Evolutionary conservation across 2,329 filamentous ascomycete genomes (phyloP), one percentile per base, ranked within the genome.

Genomic region (Aaosphaeria arxii): DNA sequence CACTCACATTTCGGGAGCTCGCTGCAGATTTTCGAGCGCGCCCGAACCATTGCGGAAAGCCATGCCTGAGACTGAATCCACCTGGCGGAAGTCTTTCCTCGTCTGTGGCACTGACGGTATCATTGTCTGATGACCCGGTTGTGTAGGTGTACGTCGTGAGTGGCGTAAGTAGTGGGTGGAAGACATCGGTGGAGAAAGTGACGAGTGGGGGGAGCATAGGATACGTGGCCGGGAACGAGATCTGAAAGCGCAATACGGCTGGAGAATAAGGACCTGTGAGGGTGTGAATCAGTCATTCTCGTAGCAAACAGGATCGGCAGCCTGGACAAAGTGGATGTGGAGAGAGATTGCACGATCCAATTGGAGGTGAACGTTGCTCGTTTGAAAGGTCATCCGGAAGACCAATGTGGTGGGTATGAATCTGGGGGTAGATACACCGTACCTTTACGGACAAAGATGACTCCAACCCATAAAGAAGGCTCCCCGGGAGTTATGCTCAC

Each of bases 81-180:
- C 92, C 94, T 0, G 92, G 91, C 0, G 91, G 88, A 45, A 96
- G 74, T 11, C 88, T 79, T 65, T 95, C 89, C 32, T 89, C 85
- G 59, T 96, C 90, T 2, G 85, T 87, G 6, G 90, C 89, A 66
- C 88, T 92, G 52, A 91, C 86, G 0, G 89, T 89, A 42, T 88
- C 89, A 52, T 85, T 85, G 52, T 88, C 83, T 33, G 87, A 83
- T 48, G 68, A 67, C 29, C 87, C 86, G 52, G 89, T 91, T 39
- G 89, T 88, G 74, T 95, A 95, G 65, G 89, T 94, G 72, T 96
- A 95, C 4, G 90, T 96, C n/a, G 91, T 96, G 52, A 95, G 79
- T 35, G 94, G 91, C 6, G 91, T 91, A 57, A 97, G 86, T 39
- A 99, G 79, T 13, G 92, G 92, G 68, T 99, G 92, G 70, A 97